Base-by-base conservation (phyloP, 164 flowering plant genomes). In the Vitis vinifera region DNA sequence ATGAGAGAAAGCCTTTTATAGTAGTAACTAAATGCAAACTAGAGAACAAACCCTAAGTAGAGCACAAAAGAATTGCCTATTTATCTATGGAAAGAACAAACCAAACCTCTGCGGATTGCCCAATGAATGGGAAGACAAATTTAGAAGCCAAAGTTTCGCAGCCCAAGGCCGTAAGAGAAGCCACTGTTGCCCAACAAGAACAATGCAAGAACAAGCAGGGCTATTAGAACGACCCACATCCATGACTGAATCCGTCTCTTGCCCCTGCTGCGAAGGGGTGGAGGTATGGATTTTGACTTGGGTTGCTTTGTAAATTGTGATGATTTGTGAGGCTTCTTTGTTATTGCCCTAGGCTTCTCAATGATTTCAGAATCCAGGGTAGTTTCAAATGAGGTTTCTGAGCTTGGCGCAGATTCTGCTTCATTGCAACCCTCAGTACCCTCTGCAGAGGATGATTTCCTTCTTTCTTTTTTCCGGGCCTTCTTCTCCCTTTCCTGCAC, bases 401-500 rank as follows among this genome's bases (percentile, higher is more conserved):
- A 52, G 56, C 58, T 62, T 31, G 81, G 72, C 58, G 65, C 68
- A 51, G 76, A 66, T 59, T 82, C 91, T 58, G 64, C 80, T 59
- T 80, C 79, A 29, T n/a, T 62, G 53, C 6, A 62, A 50, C 56
- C 82, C 30, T 53, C 66, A 8, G 67, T 16, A n/a, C 31, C 76
- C 50, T 73, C 85, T 59, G 62, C 69, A 58, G 67, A 76, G 53
- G 61, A 73, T 5, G 68, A 82, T 78, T 80, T 84, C 71, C 72
- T 84, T 63, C 70, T 85, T 78, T 83, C 86, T 80, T 84, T 88
- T 83, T 87, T 93, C 77, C 78, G 91, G 37, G 81, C 80, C 66
- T 71, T 83, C 83, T 88, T 92, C 74, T 88, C 97, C 74, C 82
- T 84, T 71, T 88, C 93, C 98, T 93, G 88, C 74, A 80, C 59